Conservation (phyloP, 176 grass and related monocot species). For the Triticum dicoccoides region DNA sequence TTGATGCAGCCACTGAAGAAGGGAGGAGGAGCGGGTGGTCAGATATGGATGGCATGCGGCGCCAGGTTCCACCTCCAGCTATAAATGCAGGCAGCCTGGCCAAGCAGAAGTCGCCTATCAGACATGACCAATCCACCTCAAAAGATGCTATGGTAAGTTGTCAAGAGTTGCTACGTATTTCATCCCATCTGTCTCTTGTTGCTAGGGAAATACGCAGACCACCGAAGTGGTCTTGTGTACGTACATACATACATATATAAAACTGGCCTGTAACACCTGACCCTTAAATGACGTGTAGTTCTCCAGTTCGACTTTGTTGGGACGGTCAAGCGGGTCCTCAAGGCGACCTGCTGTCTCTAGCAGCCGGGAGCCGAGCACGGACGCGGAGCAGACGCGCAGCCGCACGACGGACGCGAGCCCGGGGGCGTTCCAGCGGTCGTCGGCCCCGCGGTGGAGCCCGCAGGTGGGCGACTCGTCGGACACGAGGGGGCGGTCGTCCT, state of each 20-base stretch:
- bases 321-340: constrained; percentile 85
- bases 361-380: constrained; percentile 45
- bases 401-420: constrained; percentile 60
- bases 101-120: constrained; percentile 53
- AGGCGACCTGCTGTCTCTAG: constrained; percentile 95
- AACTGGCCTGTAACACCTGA: constrained; percentile 73
- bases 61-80: constrained; percentile 49
- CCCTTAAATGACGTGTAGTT: constrained; percentile 79
- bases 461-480: constrained; percentile 46
- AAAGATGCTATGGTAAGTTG: constrained; percentile 62
- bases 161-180: not conserved
- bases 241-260: not conserved
- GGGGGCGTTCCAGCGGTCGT: constrained; percentile 54
- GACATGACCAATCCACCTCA: constrained; percentile 28
- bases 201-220: not conserved
- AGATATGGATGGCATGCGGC: constrained; percentile 55
- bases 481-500: constrained; percentile 35
- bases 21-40: constrained; percentile 70
- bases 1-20: constrained; percentile 62
- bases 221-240: not conserved
- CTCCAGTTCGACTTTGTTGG: constrained; percentile 90
- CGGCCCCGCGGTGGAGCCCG: constrained; percentile 43
- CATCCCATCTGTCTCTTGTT: constrained; percentile 11
- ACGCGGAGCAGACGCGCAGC: constrained; percentile 38
- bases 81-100: constrained; percentile 48